These are phyloP conservation scores for Cryptosporidium ubiquitum DNA, from an alignment of 169 alveolate genomes.

Conservation along the genomic window DNA sequence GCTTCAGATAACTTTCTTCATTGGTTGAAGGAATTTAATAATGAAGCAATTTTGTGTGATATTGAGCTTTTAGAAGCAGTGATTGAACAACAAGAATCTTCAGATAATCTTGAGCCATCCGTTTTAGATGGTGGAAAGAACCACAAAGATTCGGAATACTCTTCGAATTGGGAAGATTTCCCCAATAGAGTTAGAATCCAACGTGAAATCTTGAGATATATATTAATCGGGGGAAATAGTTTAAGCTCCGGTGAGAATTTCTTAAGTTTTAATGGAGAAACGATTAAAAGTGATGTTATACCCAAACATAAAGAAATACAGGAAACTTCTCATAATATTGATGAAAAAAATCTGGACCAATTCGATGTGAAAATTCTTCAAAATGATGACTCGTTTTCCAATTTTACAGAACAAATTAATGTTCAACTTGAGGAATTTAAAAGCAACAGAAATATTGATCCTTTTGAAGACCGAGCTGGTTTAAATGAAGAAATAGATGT, in stretches of 20 bases:
- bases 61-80: constrained; percentile 55
- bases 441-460: constrained; percentile 21
- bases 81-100: constrained; percentile 42
- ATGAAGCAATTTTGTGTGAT: constrained; percentile 34
- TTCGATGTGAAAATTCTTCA: background rate
- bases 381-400: background rate
- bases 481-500: constrained; percentile 3
- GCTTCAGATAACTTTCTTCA: constrained; percentile 69
- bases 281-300: background rate
- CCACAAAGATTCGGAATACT: background rate
- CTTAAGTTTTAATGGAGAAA: background rate
- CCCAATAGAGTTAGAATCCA: constrained; percentile 35
- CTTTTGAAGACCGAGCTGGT: constrained; percentile 18
- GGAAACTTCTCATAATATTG: background rate
- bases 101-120: background rate
- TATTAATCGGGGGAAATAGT: constrained; percentile 10
- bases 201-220: constrained; percentile 38
- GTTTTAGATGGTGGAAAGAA: background rate
- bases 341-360: background rate
- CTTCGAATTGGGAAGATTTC: constrained; percentile 2
- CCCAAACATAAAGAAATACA: background rate
- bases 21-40: constrained; percentile 60
- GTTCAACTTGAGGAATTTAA: background rate
- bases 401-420: background rate
- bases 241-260: background rate